Conservation (phyloP, 805 yeast species). For the Wickerhamiella sorbophila region DNA sequence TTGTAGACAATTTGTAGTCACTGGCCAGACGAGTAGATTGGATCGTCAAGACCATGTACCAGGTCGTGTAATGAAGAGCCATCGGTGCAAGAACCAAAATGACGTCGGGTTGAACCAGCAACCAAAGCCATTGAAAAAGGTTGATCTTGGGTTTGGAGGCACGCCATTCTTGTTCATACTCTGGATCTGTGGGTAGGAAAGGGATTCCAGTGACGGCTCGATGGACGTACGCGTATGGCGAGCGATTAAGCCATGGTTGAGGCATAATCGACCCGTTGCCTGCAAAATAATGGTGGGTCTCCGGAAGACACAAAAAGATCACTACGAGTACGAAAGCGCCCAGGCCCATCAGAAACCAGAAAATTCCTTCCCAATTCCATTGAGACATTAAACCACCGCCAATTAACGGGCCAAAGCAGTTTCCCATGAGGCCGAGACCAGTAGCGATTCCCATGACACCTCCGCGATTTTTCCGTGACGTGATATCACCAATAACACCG, state of each 20-base stretch:
- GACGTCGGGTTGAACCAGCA: slow-evolving; percentile 34
- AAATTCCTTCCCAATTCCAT: slow-evolving; percentile 50
- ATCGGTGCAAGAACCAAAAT: slow-evolving; percentile 38
- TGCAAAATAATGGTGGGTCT: slow-evolving; percentile 55
- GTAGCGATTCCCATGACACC: slow-evolving; percentile 48
- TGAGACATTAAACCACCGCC: slow-evolving; percentile 37
- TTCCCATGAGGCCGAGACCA: slow-evolving; percentile 57
- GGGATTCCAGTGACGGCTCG: slow-evolving; percentile 17
- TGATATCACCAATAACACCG: slow-evolving; percentile 63
- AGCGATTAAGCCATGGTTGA: slow-evolving; percentile 5
- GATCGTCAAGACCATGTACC: slow-evolving; percentile 59
- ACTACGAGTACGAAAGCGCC: slow-evolving; percentile 32
- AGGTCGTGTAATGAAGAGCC: slow-evolving; percentile 49
- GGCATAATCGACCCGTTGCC: slow-evolving; percentile 52
- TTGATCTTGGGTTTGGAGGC: slow-evolving; percentile 11
- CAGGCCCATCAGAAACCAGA: slow-evolving; percentile 55
- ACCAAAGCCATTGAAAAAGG: slow-evolving; percentile 27
- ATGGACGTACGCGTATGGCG: slow-evolving; percentile 17
- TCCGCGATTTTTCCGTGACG: slow-evolving; percentile 54
- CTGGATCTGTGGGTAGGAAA: slow-evolving; percentile 9
- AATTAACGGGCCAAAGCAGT: slow-evolving; percentile 66
- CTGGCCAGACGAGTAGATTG: slow-evolving; percentile 40
- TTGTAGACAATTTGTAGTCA: slow-evolving; percentile 36
- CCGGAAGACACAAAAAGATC: slow-evolving; percentile 41
- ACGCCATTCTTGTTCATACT: slow-evolving; percentile 14